Evolutionary conservation across 257 asterid species (phyloP), one percentile per base, ranked within the genome.

Genomic region (Cruciata laevipes): DNA sequence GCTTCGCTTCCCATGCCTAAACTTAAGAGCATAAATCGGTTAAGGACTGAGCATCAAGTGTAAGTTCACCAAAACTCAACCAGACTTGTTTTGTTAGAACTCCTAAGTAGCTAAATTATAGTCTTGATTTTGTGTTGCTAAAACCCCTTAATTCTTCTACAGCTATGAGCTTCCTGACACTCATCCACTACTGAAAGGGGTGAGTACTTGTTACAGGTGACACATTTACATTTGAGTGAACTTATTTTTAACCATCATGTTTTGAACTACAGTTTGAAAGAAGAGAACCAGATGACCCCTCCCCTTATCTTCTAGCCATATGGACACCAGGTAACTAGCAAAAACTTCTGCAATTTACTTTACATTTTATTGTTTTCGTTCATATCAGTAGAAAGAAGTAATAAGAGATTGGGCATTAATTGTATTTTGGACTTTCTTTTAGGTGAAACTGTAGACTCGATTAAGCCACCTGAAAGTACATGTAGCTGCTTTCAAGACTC

Each of bases 31-130:
- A 74, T 84, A 73, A 90, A 84, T 83, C 85, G 90, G 47, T 95
- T 90, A 73, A 87, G 99, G 81, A 94, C 99, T 77, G 99, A 94
- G 77, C 99, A 94, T 83, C 87, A 76, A 63, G 99, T 94, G 99
- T 94, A 84, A 88, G 99, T 83, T 72, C 27, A 59, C 61, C 47
- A 17, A 49, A 67, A n/a, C 31, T 24, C 38, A 66, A 60, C 24
- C 53, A 18, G 30, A 71, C 42, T 12, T 53, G 53, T 14, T 1
- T 10, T 21, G 25, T 7, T 64, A 27, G 65, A 66, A 1, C 21
- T 72, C 40, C 44, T 11, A 31, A 21, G 58, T 13, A 14, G 20
- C 7, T 13, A 25, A 20, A 30, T 65, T 53, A 27, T 12, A 47
- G 21, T 35, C 62, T 32, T 25, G n/a, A 18, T 18, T 5, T 38